Conservation (phyloP, 2,329 filamentous ascomycete genomes). For the Aspergillus quadrilineatus region DNA sequence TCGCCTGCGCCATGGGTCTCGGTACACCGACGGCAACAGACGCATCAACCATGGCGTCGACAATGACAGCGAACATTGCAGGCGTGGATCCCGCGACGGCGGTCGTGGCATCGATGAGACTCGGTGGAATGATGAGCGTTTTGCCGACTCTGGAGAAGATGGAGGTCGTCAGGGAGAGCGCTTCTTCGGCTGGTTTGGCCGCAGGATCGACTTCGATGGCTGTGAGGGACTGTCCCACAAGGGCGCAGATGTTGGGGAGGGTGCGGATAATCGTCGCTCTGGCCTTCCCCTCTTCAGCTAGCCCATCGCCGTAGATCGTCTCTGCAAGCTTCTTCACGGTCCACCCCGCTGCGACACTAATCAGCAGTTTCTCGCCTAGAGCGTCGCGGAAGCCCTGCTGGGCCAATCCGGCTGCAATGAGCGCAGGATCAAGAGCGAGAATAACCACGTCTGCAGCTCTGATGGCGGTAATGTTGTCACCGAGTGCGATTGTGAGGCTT, state of each 20-base stretch:
- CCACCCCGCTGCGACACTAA: conserved; percentile 54
- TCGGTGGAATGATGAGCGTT: conserved; percentile 52
- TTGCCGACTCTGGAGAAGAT: conserved; percentile 56
- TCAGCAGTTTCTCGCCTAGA: conserved; percentile 43
- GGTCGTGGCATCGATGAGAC: conserved; percentile 57
- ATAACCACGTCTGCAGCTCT: conserved; percentile 44
- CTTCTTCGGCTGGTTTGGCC: conserved; percentile 35
- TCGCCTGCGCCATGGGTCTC: conserved; percentile 57
- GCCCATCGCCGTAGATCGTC: conserved; percentile 31
- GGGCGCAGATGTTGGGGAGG: conserved; percentile 48
- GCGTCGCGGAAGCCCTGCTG: conserved; percentile 41
- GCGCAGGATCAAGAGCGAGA: conserved; percentile 49
- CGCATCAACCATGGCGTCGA: conserved; percentile 61
- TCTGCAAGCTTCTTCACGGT: conserved; percentile 42
- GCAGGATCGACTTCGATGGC: conserved; percentile 52
- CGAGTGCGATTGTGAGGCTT: conserved; percentile 34
- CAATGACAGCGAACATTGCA: conserved; percentile 60
- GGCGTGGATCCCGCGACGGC: conserved; percentile 62
- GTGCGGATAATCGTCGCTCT: conserved; percentile 40
- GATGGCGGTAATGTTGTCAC: conserved; percentile 35
- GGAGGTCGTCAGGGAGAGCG: conserved; percentile 36
- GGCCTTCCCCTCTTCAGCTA: conserved; percentile 14
- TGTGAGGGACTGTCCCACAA: conserved; percentile 46
- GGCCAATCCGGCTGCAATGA: conserved; percentile 41
- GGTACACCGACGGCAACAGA: conserved; percentile 64